A percentile compares a stretch with the other conserved stretches of the same genome.
Evolutionary conservation across 305 asterid species (phyloP).

Genomic region (Stenogyne calaminthoides): DNA sequence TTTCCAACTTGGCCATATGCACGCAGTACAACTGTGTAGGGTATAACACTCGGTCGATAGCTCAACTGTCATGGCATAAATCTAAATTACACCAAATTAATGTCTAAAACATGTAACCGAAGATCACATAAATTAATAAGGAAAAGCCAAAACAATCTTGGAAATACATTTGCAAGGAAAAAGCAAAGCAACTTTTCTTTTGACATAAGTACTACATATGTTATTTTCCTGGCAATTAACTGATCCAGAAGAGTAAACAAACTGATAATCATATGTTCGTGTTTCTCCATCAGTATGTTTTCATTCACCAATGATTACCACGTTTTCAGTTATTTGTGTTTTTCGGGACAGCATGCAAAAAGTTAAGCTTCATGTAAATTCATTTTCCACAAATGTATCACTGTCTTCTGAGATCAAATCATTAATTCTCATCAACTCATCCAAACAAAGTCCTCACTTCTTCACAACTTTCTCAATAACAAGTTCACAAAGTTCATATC

Average conservation of each 20-base stretch:
- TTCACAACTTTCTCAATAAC: neutral
- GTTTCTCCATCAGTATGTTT: neutral
- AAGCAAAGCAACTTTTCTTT: neutral
- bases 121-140: neutral
- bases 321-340: neutral
- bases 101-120: slow-evolving; percentile 27
- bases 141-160: neutral
- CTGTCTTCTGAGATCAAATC: neutral
- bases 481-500: neutral
- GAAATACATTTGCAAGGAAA: neutral
- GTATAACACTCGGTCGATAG: slow-evolving; percentile 89
- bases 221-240: slow-evolving; percentile 1
- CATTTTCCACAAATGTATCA: neutral
- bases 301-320: neutral
- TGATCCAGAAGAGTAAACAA: neutral
- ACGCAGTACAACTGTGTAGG: slow-evolving; percentile 81
- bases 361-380: neutral
- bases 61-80: slow-evolving; percentile 77
- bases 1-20: slow-evolving; percentile 94
- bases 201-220: neutral
- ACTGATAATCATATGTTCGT: neutral
- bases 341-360: neutral
- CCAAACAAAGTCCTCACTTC: neutral
- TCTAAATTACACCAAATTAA: slow-evolving; percentile 83
- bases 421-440: neutral